Percentiles rank a stretch among this genome's conserved stretches.
Conservation (phyloP, 1,284 basidiomycete species). For the Sphagnurus paluster region DNA sequence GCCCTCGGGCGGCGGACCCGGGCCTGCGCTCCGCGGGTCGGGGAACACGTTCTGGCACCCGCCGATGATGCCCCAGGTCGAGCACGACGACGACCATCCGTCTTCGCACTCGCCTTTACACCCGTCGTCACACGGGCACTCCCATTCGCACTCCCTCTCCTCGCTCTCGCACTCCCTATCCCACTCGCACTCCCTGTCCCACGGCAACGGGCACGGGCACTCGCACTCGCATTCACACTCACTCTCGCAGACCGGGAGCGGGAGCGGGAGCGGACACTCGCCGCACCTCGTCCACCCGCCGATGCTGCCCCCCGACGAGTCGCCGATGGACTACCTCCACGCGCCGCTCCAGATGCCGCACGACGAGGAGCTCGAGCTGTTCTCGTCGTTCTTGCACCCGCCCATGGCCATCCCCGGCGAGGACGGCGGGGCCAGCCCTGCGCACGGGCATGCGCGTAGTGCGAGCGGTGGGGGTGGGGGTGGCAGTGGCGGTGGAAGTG, state of each 20-base stretch:
- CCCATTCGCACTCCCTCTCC: too few species aligned
- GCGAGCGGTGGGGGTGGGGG: too few species aligned
- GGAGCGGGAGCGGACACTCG: constrained; percentile 34
- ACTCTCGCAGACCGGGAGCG: too few species aligned
- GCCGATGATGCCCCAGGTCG: constrained; percentile 58
- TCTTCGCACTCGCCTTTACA: too few species aligned
- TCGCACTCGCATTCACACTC: too few species aligned
- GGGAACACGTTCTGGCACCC: constrained; percentile 72
- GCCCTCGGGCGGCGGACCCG: constrained; percentile 11
- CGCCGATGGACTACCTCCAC: constrained; percentile 55
- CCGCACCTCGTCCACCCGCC: constrained; percentile 51
- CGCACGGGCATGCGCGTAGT: constrained; percentile 5
- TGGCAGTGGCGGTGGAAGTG: too few species aligned
- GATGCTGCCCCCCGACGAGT: constrained; percentile 52
- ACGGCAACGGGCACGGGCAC: too few species aligned
- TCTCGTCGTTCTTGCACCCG: constrained; percentile 39
- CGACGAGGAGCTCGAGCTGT: constrained; percentile 25
- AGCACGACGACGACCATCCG: too few species aligned
- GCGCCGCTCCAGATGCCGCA: constrained; percentile 53
- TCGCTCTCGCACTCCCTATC: too few species aligned
- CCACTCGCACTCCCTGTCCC: too few species aligned
- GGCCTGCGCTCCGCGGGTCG: constrained; percentile 49
- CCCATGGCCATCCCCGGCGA: constrained; percentile 29
- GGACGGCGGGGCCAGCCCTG: not conserved
- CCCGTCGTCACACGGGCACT: too few species aligned